Base-by-base conservation (phyloP, 305 asterid genomes). In the Fraxinus floribunda region DNA sequence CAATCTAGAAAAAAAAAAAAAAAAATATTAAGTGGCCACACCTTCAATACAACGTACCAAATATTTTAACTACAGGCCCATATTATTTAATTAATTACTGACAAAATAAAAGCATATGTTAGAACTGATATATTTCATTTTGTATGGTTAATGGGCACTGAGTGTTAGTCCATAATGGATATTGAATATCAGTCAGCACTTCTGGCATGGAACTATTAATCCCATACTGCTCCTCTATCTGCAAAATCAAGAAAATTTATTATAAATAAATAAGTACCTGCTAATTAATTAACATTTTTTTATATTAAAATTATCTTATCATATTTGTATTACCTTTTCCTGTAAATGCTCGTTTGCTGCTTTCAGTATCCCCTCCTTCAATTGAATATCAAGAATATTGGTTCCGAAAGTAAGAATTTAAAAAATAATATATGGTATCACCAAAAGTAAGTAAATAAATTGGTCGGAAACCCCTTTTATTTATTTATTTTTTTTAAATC, bases 291-390 rank as follows among this genome's bases (percentile, higher is more conserved):
- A 22, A 18, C 1, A 55, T 55, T n/a, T 55, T 57, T 16, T 16
- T 62, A 22, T 62, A 24, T 8, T 62, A 4, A 62, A 22, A 20
- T 22, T 24, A 22, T 66, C 8, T 3, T 29, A 66, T 26, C 16
- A 9, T 26, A 66, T 22, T 66, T 1, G 9, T 36, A 36, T 8
- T 24, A 93, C 98, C 98, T 93, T 93, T 57, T 93, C 97, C 74
- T 89, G 97, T 76, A 94, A 91, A 85, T 88, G 89, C 81, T 89
- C 90, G 92, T 94, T 94, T 84, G 97, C 97, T 55, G 95, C 97
- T 60, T 88, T 85, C 78, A 94, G 94, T 86, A 94, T 94, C 52
- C 93, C 97, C 89, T 92, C 97, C 98, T 93, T 66, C 62, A n/a
- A 11, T 46, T 55, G 44, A 81, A 78, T 36, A 77, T 60, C 8